Evolutionary conservation across 2,329 filamentous ascomycete species (phyloP), one percentile per base, ranked within the genome.

Genomic region (Verticillium dahliae): DNA sequence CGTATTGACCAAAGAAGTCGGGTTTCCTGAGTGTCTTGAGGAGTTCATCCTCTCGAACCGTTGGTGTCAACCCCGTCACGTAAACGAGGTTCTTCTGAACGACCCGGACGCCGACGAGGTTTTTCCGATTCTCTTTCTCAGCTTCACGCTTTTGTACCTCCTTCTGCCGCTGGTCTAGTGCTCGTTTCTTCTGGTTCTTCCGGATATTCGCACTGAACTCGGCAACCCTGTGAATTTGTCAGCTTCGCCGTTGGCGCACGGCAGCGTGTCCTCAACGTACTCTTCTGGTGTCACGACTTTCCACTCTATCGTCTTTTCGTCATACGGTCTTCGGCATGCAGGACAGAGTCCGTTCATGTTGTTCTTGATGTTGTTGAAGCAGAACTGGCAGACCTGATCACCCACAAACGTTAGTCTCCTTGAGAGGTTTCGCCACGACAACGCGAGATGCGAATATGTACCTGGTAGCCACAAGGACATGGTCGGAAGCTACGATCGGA

Each of bases 41-140:
- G 3, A 99, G 81, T 68, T 94, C 91, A 72, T 98, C 93, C 76
- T 99, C 95, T 65, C 91, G 89, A 64, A 96, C 91, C 38, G 90
- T 93, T 13, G 95, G 95, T 65, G 91, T 96, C 33, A 99, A 82
- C 58, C 95, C 95, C 39, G 96, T 97, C 65, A 99, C 94, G 75
- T 99, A 99, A 66, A 99, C 95, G 56, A 99, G 85, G 72, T 99
- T 99, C 80, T 98, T 98, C 77, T 99, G 95, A 50, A 98, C 92
- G 55, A 99, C 95, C 57, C 95, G 87, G 57, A 99, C 91, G 62
- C 95, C 95, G 60, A 96, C 92, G 34, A 99, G 85, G 72, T 97
- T 97, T 75, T 98, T 98, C 66, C 95, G 90, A 74, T 92, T 97
- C 63, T 96, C 90, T 63, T 92, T 93, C 75, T 99, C 96, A 63